Base-by-base conservation (phyloP, 2,329 filamentous ascomycete species). In the Plectosphaerella cucumerina region DNA sequence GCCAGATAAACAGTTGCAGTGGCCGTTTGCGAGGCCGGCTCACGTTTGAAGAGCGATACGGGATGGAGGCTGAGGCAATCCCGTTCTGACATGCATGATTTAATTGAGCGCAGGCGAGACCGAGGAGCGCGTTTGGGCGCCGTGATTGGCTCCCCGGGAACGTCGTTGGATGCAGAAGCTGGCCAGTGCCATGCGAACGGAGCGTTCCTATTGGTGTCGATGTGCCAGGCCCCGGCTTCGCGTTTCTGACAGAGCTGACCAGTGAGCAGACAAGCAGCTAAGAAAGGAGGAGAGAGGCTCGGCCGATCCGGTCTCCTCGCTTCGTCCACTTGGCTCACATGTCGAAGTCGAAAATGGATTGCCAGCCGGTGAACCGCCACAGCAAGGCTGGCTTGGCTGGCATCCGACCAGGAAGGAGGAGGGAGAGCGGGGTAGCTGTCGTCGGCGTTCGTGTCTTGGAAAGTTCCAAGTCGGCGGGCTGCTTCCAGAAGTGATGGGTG, bases 31-130 rank as follows among this genome's bases (percentile, higher is more conserved):
- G 26, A 31, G 26, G 26, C 26, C 26, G 26, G 26, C 26, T 31
- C 26, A 15, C 23, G 45, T 47, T 34, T 47, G 33, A 47, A 20
- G 20, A 37, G 22, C 26, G 45, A 47, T 35, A 47, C 35, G 20
- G 20, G 21, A 37, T 37, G 34, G 33, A 34, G 37, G 45, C 45
- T 47, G 45, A 39, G 22, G 45, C 33, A 23, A 10, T 20, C 45
- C 45, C 21, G 34, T 43, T 37, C 42, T 49, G 47, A 49, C 47
- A 49, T 37, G 47, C 39, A 49, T 49, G 37, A 49, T 49, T 43
- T 14, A 49, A 33, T 43, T 12, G 23, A 37, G 33, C 26, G 26
- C 45, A 43, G 47, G 37, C 31, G 39, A 34, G 37, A 23, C 20
- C 47, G 47, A 43, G 47, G 14, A 43, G 22, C 47, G 47, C 47